phyloP scores from a whole-genome alignment of 2,329 filamentous ascomycete species.

The Monosporascus cannonballus region DNA sequence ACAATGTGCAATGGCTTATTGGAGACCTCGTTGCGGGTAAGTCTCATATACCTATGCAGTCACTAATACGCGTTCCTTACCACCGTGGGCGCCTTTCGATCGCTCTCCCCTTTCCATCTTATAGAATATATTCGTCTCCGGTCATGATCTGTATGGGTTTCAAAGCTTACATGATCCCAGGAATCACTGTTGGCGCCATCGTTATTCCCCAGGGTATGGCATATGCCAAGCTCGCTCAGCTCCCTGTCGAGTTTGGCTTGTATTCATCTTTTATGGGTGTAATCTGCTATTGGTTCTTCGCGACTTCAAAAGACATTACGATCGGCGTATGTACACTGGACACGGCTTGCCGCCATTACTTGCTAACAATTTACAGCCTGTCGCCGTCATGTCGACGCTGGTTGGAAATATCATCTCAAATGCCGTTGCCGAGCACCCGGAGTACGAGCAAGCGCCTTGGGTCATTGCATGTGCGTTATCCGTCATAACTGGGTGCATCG shows the following conservation, averaged over 20 bases:
- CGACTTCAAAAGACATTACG: conserved; percentile 96
- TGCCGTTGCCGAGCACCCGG: conserved; percentile 49
- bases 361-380: conserved; percentile 51
- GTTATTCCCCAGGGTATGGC: conserved; percentile 98
- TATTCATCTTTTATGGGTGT: conserved; percentile 97
- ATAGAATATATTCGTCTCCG: too few species aligned
- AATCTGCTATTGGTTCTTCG: conserved; percentile 94
- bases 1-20: conserved; percentile 82
- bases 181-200: conserved; percentile 52
- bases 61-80: not conserved
- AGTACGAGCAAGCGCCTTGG: conserved; percentile 43
- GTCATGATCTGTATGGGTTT: conserved; percentile 6
- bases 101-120: not conserved
- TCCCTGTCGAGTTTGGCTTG: conserved; percentile 78
- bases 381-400: conserved; percentile 91
- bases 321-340: conserved; percentile 63
- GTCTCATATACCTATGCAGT: conserved; percentile 17
- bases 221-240: conserved; percentile 76
- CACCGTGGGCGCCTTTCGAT: not conserved
- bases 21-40: conserved; percentile 85
- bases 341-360: conserved; percentile 5
- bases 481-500: conserved; percentile 70
- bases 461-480: conserved; percentile 74
- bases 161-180: conserved; percentile 19
- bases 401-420: conserved; percentile 74